Percentiles rank a stretch among this genome's conserved stretches.
These are phyloP conservation scores for Onygena corvina DNA, from an alignment of 2,329 filamentous ascomycete genomes.

Conservation along the genomic window DNA sequence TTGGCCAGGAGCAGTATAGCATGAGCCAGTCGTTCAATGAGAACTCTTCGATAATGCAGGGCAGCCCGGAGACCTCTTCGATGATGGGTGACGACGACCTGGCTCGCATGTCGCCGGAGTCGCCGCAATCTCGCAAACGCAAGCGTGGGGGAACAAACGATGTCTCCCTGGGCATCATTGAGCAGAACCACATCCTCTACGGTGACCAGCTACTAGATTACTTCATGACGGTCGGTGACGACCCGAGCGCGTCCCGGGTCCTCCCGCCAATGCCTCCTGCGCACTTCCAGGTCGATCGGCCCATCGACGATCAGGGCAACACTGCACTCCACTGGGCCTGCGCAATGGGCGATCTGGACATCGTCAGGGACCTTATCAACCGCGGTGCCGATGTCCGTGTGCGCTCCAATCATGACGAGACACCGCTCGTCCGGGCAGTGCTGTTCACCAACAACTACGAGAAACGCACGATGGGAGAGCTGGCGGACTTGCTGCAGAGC, in stretches of 20 bases:
- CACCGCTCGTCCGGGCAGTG: constrained; percentile 85
- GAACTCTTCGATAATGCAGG: constrained; percentile 71
- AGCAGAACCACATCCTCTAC: constrained; percentile 80
- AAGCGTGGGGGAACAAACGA: constrained; percentile 58
- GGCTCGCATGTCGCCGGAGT: constrained; percentile 55
- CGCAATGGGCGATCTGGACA: constrained; percentile 89
- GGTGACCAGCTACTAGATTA: constrained; percentile 91
- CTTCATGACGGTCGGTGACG: constrained; percentile 76
- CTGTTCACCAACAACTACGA: constrained; percentile 96
- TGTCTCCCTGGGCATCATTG: constrained; percentile 36
- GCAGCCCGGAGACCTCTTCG: constrained; percentile 70
- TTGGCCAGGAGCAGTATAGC: constrained; percentile 9
- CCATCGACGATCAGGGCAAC: constrained; percentile 87
- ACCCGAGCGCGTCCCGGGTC: constrained; percentile 48
- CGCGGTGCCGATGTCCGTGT: constrained; percentile 65
- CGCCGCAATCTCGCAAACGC: constrained; percentile 52
- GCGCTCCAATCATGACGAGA: constrained; percentile 62
- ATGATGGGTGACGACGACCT: constrained; percentile 75
- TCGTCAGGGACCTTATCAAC: constrained; percentile 74
- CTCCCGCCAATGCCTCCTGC: constrained; percentile 64
- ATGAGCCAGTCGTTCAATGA: constrained; percentile 35
- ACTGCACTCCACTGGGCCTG: constrained; percentile 95
- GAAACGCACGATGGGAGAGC: constrained; percentile 74
- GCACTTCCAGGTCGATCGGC: constrained; percentile 76
- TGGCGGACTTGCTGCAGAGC: constrained; percentile 70